A percentile compares a stretch with the other conserved stretches of the same genome.
Conservation (phyloP, 148 eudicot species). For the Persicaria tinctoria region DNA sequence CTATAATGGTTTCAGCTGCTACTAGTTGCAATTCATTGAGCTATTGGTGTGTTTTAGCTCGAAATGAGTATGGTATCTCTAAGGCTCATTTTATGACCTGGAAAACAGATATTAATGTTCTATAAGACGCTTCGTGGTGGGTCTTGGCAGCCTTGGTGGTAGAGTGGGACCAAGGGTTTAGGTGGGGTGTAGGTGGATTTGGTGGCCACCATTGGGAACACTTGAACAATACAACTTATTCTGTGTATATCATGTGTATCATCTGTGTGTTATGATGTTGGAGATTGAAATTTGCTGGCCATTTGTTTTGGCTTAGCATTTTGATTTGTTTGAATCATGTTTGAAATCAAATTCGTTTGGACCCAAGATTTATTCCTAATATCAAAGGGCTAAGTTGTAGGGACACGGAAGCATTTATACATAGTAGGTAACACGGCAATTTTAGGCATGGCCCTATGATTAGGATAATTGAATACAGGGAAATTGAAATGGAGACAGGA, state of each 20-base stretch:
- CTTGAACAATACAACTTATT: neutral
- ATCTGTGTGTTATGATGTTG: neutral
- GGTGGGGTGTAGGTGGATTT: no score
- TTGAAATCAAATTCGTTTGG: neutral
- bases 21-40: neutral
- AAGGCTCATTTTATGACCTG: neutral
- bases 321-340: neutral
- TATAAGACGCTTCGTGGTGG: no score
- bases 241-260: neutral
- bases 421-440: neutral
- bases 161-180: no score
- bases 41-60: neutral
- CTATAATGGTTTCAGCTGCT: neutral
- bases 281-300: neutral
- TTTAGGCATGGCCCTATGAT: neutral
- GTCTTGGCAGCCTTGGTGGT: no score
- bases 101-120: neutral
- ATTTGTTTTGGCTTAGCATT: neutral
- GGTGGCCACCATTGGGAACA: no score
- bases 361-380: neutral
- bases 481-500: neutral
- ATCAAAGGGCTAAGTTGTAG: neutral
- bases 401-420: neutral
- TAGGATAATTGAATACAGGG: neutral
- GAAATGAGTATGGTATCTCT: neutral